Base-by-base conservation (phyloP, 106 monocot species). In the Posidonia australis region DNA sequence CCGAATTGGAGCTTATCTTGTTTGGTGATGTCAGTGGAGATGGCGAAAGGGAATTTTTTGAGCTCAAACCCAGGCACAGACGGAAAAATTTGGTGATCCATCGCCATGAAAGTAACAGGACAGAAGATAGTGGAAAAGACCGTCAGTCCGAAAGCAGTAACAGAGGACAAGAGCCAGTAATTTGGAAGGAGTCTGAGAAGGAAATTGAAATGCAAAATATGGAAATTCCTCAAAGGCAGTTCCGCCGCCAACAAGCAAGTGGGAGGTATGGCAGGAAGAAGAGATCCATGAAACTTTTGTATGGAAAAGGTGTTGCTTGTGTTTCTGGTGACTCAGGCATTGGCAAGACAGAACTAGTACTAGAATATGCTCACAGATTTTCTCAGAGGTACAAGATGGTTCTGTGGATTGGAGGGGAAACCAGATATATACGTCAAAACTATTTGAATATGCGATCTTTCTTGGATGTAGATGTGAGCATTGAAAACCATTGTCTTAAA, bases 341-440 rank as follows among this genome's bases (percentile, higher is more conserved):
- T 44, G 93, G 93, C 12, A 94, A 94, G 60, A 89, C 89, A 24
- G 93, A 94, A 65, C 68, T 94, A 29, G 79, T 77, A 20, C 77
- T 94, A 58, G 93, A 94, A 66, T 93, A 81, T 74, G 93, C 89
- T 14, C 86, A 89, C 63, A 75, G 86, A 66, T 89, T 80, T 70
- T 80, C 67, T 63, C 89, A 94, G 54, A 81, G 89, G 48, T 94
- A 94, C 66, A 94, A 89, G 83, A 79, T 94, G 84, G 78, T 94
- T n/a, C 46, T 94, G 31, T 94, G 93, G 93, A 75, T 94, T 11
- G 89, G 89, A 58, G 93, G 93, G 17, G 89, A 94, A 75, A 69
- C 59, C 24, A 67, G 81, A 69, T 84, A 86, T 49, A 80, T 94
- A 18, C 89, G 89, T 25, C 93, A 94, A 52, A 94, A 86, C 59